phyloP scores from a whole-genome alignment of 1,139 yeast species.

The Saccharomyces hybrid region DNA sequence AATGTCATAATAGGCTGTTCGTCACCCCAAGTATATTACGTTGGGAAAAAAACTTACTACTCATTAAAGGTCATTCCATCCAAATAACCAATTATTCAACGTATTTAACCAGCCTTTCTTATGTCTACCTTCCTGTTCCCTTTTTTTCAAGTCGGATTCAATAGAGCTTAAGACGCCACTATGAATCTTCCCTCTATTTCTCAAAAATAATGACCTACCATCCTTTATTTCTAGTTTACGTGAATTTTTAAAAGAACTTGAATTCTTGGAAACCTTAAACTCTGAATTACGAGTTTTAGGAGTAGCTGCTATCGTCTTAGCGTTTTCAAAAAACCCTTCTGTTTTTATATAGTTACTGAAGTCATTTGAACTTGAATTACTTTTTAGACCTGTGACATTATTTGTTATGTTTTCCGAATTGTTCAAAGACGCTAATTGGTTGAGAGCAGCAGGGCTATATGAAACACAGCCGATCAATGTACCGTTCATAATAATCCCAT shows the following conservation, averaged over 20 bases:
- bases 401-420: neutral
- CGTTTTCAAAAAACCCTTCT: neutral
- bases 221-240: constrained; percentile 6
- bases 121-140: constrained; percentile 5
- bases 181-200: constrained; percentile 2
- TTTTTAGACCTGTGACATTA: neutral
- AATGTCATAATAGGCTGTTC: neutral
- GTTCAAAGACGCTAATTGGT: constrained; percentile 44
- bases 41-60: neutral
- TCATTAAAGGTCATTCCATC: constrained; percentile 6
- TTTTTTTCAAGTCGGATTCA: constrained; percentile 7
- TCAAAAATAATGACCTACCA: constrained; percentile 3
- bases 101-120: constrained; percentile 22
- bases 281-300: neutral
- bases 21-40: neutral
- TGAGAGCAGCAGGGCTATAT: constrained; percentile 50
- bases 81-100: constrained; percentile 8
- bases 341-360: neutral
- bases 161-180: constrained; percentile 2
- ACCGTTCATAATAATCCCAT: constrained; percentile 64
- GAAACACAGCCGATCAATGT: constrained; percentile 69
- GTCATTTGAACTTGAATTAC: neutral
- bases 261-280: constrained; percentile 10
- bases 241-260: constrained; percentile 20
- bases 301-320: neutral